phyloP scores from a whole-genome alignment of 2,329 filamentous ascomycete genomes.

The Colletotrichum siamense region DNA sequence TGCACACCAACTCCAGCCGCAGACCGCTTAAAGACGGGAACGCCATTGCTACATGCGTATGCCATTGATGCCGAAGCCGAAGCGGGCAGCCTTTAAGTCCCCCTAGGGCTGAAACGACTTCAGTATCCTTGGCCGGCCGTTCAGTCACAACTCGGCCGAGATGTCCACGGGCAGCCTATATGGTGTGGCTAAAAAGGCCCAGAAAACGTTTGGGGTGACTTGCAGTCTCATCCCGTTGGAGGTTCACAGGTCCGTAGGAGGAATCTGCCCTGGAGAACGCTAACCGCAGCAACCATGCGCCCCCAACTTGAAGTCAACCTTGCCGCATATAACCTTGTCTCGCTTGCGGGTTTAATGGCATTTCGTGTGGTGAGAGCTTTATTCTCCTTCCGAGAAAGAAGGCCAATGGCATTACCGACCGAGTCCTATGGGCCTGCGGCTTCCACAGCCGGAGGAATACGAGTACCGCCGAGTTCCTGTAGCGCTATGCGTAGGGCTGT shows the following conservation, averaged over 20 bases:
- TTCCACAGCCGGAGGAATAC: background rate
- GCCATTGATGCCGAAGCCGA: background rate
- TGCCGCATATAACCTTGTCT: background rate
- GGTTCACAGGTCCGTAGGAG: background rate
- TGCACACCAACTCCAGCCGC: background rate
- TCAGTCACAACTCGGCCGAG: background rate
- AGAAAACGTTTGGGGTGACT: background rate
- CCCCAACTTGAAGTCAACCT: background rate
- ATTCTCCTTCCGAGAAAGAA: background rate
- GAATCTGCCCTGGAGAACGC: background rate
- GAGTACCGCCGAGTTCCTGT: background rate
- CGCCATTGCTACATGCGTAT: background rate
- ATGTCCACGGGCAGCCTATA: background rate
- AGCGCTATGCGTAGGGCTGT: background rate
- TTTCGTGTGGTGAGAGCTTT: background rate
- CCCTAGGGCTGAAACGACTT: background rate
- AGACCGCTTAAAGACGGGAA: background rate
- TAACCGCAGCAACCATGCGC: background rate
- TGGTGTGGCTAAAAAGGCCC: background rate
- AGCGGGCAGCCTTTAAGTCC: background rate
- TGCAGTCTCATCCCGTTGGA: background rate
- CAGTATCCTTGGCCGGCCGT: background rate
- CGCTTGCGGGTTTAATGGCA: background rate
- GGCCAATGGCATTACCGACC: background rate
- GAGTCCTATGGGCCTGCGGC: background rate